phyloP scores from a whole-genome alignment of 257 asterid species.

The Jasminum sambac region DNA sequence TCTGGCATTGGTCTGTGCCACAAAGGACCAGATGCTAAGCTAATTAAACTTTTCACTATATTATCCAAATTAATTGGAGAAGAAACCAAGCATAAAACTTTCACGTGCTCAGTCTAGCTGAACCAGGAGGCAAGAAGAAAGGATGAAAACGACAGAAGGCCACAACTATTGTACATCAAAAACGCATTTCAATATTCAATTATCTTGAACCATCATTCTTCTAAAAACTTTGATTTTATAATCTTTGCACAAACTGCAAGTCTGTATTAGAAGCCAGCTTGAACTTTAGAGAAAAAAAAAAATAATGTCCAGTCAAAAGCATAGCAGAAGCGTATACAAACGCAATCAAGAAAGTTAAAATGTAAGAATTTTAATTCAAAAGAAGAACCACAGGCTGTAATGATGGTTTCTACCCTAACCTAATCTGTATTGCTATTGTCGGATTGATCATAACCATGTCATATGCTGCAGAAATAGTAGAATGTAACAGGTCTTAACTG shows the following conservation, averaged over 20 bases:
- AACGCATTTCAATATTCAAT: background rate
- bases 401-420: background rate
- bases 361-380: background rate
- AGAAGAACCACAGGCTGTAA: background rate
- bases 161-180: background rate
- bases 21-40: slow-evolving; percentile 14
- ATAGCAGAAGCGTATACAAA: background rate
- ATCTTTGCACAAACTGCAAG: background rate
- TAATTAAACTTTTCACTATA: background rate
- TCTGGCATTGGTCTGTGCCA: slow-evolving; percentile 67
- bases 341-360: background rate
- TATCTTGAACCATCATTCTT: background rate
- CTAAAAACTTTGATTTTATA: background rate
- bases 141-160: background rate
- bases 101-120: background rate
- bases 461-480: background rate
- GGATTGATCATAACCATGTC: background rate
- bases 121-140: background rate
- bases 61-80: background rate
- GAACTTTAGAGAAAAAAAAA: background rate
- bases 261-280: background rate
- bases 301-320: background rate
- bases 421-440: background rate
- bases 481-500: background rate
- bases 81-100: background rate